phyloP scores from a whole-genome alignment of 257 asterid species.

The Ocimum tenuiflorum region DNA sequence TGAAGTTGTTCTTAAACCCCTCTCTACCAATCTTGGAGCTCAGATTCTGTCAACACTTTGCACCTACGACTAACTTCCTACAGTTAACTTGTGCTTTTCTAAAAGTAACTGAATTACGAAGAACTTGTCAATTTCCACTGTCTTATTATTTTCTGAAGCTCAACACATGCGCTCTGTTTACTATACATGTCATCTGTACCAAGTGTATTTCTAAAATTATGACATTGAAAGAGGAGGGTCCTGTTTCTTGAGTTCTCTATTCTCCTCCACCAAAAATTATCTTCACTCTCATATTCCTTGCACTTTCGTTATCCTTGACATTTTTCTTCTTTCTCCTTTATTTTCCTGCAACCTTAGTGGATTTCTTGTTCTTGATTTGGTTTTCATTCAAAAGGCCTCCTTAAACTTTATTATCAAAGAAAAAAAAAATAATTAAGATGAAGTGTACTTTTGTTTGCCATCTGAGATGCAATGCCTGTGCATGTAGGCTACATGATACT shows the following conservation, averaged over 20 bases:
- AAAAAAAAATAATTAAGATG: too few relatives aligned
- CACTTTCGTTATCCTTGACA: too few relatives aligned
- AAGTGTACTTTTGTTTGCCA: background rate
- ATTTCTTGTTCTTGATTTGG: background rate
- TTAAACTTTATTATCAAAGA: background rate
- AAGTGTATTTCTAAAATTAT: too few relatives aligned
- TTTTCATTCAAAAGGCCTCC: background rate
- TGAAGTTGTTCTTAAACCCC: background rate
- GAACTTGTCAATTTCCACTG: too few relatives aligned
- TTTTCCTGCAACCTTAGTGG: too few relatives aligned
- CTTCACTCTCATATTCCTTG: too few relatives aligned
- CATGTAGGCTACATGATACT: background rate
- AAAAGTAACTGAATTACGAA: background rate
- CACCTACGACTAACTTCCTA: background rate
- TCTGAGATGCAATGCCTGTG: background rate
- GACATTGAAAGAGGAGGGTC: too few relatives aligned
- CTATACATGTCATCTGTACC: too few relatives aligned
- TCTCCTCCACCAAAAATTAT: background rate
- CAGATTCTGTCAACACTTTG: background rate
- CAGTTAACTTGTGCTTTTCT: background rate
- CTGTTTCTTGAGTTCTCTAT: background rate
- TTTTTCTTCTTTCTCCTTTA: too few relatives aligned
- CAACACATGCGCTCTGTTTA: too few relatives aligned
- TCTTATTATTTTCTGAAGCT: too few relatives aligned
- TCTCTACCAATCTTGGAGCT: background rate